These are phyloP conservation scores for Lyophyllum semitale DNA, from an alignment of 768 basidiomycete species.

Conservation along the genomic window DNA sequence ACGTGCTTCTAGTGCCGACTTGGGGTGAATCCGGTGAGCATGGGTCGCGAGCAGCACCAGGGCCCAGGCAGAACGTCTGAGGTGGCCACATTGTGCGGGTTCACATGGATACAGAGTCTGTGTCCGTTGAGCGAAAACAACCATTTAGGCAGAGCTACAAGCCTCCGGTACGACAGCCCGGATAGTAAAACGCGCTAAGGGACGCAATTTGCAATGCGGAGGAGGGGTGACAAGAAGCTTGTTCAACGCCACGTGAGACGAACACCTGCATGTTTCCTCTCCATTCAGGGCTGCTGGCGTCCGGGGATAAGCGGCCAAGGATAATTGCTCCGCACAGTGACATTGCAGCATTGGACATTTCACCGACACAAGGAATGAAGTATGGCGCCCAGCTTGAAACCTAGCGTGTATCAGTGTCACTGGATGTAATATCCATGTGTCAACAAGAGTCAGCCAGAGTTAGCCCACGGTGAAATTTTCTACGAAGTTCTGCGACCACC, in stretches of 20 bases:
- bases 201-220: not conserved
- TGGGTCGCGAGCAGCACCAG: not conserved
- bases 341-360: conserved; percentile 2
- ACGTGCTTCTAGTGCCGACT: conserved; percentile 22
- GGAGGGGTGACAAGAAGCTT: not conserved
- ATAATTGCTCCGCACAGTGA: not conserved
- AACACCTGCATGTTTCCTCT: conserved; percentile 1
- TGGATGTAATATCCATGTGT: conserved; percentile 1
- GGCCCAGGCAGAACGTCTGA: not conserved
- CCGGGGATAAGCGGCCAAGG: conserved; percentile 11
- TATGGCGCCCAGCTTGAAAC: not conserved
- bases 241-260: conserved; percentile 5
- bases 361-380: not conserved
- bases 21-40: conserved; percentile 15
- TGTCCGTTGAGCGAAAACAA: not conserved
- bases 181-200: not conserved
- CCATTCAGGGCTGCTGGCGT: not conserved
- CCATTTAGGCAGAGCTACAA: not conserved
- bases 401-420: not conserved
- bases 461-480: not conserved
- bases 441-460: not conserved
- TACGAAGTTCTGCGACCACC: not conserved
- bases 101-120: conserved; percentile 2
- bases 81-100: conserved; percentile 7
- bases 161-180: not conserved